Evolutionary conservation across 495 filamentous ascomycete genomes (phyloP).

Genomic region (Penicillium paradoxum): DNA sequence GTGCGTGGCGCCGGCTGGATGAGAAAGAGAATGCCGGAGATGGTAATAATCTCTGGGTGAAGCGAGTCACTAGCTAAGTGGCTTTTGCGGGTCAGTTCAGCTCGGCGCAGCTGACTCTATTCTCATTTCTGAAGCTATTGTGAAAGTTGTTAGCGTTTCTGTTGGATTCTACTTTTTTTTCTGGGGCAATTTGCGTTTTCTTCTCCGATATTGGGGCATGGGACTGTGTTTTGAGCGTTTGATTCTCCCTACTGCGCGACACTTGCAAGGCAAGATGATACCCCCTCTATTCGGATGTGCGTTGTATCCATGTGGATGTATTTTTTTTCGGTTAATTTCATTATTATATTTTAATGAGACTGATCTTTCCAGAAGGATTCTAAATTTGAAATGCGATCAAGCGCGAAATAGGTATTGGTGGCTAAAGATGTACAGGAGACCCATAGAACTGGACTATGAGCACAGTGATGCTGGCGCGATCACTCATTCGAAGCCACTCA

Average conservation of each 20-base stretch:
- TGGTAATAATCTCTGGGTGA: conserved; percentile 75
- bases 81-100: not conserved
- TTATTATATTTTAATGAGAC: not conserved
- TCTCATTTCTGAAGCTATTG: not conserved
- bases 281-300: not conserved
- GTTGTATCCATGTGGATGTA: not conserved
- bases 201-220: not conserved
- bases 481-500: conserved; percentile 2
- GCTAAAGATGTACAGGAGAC: conserved; percentile 5
- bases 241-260: not conserved
- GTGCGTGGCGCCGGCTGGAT: conserved; percentile 74
- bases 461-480: conserved; percentile 1
- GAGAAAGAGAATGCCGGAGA: conserved; percentile 65
- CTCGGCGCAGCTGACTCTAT: not conserved
- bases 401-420: conserved; percentile 5
- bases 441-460: not conserved
- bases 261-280: conserved; percentile 7
- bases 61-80: conserved; percentile 54
- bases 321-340: not conserved
- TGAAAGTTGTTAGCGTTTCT: not conserved
- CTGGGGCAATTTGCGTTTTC: not conserved
- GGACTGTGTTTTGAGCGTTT: conserved; percentile 7
- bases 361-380: not conserved
- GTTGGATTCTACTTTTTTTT: not conserved
- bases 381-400: conserved; percentile 6